Conservation (phyloP, 768 basidiomycete species). For the Multifurca ochricompacta region DNA sequence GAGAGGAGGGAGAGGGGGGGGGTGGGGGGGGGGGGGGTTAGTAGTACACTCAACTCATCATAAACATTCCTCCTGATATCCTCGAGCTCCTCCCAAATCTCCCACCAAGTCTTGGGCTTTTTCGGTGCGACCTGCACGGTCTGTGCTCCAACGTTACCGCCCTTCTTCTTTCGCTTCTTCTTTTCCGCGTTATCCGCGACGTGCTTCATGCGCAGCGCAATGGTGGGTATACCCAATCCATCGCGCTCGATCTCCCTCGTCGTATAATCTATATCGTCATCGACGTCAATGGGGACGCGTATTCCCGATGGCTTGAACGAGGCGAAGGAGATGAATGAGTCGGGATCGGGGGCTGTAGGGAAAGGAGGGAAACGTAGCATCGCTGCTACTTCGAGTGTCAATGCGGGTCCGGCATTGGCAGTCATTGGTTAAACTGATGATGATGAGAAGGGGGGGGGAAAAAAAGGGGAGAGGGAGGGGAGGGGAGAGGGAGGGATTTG, state of each 20-base stretch:
- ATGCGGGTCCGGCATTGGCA: background rate
- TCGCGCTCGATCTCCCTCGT: slow-evolving; percentile 48
- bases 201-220: slow-evolving; percentile 47
- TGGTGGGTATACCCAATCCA: slow-evolving; percentile 57
- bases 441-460: background rate
- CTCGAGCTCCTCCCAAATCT: slow-evolving; percentile 65
- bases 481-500: too few species aligned
- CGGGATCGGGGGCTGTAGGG: slow-evolving; percentile 37
- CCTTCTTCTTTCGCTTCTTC: slow-evolving; percentile 44
- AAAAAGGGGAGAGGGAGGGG: background rate
- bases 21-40: too few species aligned
- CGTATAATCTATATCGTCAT: slow-evolving; percentile 18
- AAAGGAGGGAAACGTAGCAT: slow-evolving; percentile 40
- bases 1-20: too few species aligned
- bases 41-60: slow-evolving; percentile 36
- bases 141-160: slow-evolving; percentile 23
- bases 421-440: background rate
- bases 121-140: slow-evolving; percentile 19
- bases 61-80: slow-evolving; percentile 34
- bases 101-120: slow-evolving; percentile 47
- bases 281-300: slow-evolving; percentile 36
- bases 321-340: slow-evolving; percentile 46
- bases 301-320: slow-evolving; percentile 53
- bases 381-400: slow-evolving; percentile 3
- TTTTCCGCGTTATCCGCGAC: slow-evolving; percentile 48